Percentiles rank a stretch among this genome's conserved stretches.
phyloP scores from a whole-genome alignment of 441 rosid species.

The Pelargonium fulgidum region DNA sequence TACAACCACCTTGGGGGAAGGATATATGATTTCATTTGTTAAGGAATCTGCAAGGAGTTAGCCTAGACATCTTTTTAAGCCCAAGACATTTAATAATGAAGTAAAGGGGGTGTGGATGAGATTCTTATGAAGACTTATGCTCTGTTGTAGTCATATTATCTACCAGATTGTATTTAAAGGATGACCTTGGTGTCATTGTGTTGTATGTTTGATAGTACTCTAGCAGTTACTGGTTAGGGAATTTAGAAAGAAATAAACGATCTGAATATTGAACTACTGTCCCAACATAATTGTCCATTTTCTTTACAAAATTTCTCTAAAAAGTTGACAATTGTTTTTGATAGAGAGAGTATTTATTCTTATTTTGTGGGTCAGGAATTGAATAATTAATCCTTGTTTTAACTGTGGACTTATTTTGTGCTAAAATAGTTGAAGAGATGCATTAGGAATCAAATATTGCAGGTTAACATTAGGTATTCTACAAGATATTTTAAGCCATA shows the following conservation, averaged over 20 bases:
- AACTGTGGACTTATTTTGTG: background rate
- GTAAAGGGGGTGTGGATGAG: background rate
- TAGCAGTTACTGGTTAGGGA: background rate
- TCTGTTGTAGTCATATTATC: background rate
- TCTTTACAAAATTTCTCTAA: too few relatives aligned
- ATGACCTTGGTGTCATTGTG: background rate
- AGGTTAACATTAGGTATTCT: background rate
- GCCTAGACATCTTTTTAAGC: too few relatives aligned
- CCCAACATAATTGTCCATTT: too few relatives aligned
- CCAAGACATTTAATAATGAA: background rate
- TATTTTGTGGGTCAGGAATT: background rate
- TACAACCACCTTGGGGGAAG: too few relatives aligned
- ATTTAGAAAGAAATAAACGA: too few relatives aligned
- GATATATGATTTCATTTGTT: too few relatives aligned
- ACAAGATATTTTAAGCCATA: background rate
- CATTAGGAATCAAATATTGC: background rate
- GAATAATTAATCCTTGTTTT: background rate
- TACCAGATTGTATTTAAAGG: background rate
- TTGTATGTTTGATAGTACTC: background rate
- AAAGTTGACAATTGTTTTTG: too few relatives aligned
- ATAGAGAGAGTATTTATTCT: background rate
- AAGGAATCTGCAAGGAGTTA: too few relatives aligned
- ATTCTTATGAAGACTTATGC: background rate
- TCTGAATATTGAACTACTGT: too few relatives aligned
- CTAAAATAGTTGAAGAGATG: background rate